phyloP scores from a whole-genome alignment of 768 basidiomycete genomes.

The Russula emetica region DNA sequence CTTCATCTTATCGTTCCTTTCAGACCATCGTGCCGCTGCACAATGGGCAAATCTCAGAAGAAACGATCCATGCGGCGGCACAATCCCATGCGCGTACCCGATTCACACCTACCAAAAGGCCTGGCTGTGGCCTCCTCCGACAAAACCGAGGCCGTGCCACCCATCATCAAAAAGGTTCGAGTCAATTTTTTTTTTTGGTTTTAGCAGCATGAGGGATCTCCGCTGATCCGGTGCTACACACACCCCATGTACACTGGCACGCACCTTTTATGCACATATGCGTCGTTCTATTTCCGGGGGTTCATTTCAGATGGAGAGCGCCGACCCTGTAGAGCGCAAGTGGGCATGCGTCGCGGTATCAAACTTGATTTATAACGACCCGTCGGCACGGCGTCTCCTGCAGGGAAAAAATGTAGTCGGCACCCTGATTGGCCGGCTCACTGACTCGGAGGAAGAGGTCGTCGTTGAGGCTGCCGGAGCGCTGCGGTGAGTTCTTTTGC shows the following conservation, averaged over 20 bases:
- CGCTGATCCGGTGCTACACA: neutral
- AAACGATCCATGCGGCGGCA: constrained; percentile 80
- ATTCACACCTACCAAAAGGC: constrained; percentile 84
- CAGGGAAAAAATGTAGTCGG: constrained; percentile 91
- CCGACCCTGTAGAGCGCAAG: constrained; percentile 76
- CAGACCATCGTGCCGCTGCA: neutral
- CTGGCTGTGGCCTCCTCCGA: constrained; percentile 71
- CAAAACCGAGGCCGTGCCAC: constrained; percentile 75
- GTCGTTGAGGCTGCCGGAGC: constrained; percentile 86
- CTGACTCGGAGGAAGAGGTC: constrained; percentile 88
- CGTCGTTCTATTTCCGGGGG: too few relatives aligned
- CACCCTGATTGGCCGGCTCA: constrained; percentile 76
- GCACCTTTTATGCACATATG: neutral
- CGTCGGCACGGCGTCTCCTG: constrained; percentile 81
- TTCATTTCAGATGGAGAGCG: constrained; percentile 58
- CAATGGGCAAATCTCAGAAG: constrained; percentile 93
- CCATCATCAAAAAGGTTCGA: constrained; percentile 83
- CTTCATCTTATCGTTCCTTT: too few relatives aligned
- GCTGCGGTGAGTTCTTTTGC: constrained; percentile 55
- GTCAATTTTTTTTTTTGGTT: neutral
- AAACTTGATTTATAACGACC: constrained; percentile 92
- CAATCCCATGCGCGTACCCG: constrained; percentile 91
- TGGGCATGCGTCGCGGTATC: constrained; percentile 98
- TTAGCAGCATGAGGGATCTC: neutral
- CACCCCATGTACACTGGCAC: neutral